Percentiles rank a stretch among this genome's conserved stretches.
phyloP scores from a whole-genome alignment of 1,139 yeast genomes.

The Geotrichum citri-aurantii region DNA sequence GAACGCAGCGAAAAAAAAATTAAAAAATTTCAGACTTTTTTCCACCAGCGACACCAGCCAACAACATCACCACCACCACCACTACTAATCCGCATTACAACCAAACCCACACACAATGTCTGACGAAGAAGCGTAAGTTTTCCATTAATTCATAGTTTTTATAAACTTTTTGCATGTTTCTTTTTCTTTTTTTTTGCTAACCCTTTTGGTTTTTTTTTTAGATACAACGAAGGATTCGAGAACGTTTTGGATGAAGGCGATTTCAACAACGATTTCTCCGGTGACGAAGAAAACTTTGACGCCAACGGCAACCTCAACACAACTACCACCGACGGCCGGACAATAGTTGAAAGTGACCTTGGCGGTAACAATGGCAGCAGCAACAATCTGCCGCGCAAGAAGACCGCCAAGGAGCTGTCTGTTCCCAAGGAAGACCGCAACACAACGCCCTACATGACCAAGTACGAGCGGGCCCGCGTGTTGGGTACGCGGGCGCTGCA shows the following conservation, averaged over 20 bases:
- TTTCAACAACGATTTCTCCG: slow-evolving; percentile 76
- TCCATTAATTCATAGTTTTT: no score
- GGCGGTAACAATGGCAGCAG: slow-evolving; percentile 39
- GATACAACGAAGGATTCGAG: slow-evolving; percentile 66
- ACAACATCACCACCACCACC: slow-evolving; percentile 2
- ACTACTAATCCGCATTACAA: background rate
- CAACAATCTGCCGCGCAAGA: slow-evolving; percentile 48
- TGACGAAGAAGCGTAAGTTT: slow-evolving; percentile 16
- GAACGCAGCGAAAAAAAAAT: background rate
- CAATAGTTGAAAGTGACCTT: slow-evolving; percentile 59
- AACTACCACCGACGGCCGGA: slow-evolving; percentile 67
- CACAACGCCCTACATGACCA: slow-evolving; percentile 98
- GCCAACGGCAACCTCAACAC: slow-evolving; percentile 40
- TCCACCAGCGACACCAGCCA: background rate
- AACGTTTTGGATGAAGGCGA: slow-evolving; percentile 65
- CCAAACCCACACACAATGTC: slow-evolving; percentile 6
- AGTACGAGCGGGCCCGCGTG: slow-evolving; percentile 94
- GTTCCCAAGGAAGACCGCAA: slow-evolving; percentile 83
- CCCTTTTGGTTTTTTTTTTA: slow-evolving; percentile 15
- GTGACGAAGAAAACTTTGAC: slow-evolving; percentile 49
- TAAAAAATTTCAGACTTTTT: slow-evolving; percentile 4
- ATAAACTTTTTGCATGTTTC: no score
- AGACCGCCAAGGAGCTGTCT: slow-evolving; percentile 73
- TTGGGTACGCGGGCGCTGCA: slow-evolving; percentile 95
- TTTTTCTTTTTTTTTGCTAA: background rate